Percentiles rank a stretch among this genome's conserved stretches.
These are phyloP conservation scores for Pythium aristosporum DNA, from an alignment of 352 stramenopile genomes.

Conservation along the genomic window DNA sequence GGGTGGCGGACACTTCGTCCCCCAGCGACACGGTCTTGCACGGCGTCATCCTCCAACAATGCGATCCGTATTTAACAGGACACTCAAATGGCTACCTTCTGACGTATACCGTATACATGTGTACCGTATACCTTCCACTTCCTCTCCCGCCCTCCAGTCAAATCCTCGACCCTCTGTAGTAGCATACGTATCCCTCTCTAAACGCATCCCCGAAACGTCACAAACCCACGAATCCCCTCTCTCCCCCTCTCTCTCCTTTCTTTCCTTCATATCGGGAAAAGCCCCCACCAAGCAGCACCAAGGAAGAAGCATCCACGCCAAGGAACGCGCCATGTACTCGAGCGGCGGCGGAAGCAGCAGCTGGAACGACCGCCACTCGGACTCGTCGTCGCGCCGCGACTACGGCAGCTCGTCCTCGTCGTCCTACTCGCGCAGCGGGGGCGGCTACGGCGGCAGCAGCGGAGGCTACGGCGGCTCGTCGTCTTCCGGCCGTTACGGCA, in stretches of 20 bases:
- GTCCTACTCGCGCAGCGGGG: conserved; percentile 29
- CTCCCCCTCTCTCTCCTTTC: neutral
- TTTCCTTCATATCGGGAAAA: conserved; percentile 16
- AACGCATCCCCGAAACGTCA: conserved; percentile 21
- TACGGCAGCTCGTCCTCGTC: conserved; percentile 32
- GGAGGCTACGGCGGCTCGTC: conserved; percentile 32
- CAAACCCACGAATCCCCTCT: neutral
- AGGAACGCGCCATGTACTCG: conserved; percentile 46
- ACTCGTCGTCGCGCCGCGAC: conserved; percentile 71
- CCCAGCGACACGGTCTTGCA: too few relatives aligned
- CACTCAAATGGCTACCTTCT: conserved; percentile 12
- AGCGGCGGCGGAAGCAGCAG: conserved; percentile 39
- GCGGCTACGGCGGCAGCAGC: conserved; percentile 42
- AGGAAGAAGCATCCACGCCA: neutral
- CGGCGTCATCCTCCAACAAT: too few relatives aligned
- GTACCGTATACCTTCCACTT: neutral
- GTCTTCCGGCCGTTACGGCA: conserved; percentile 31
- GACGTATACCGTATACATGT: conserved; percentile 21
- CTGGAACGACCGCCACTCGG: conserved; percentile 63
- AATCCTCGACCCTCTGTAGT: conserved; percentile 15
- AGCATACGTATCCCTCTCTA: conserved; percentile 11
- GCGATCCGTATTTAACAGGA: conserved; percentile 25
- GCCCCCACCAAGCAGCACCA: neutral
- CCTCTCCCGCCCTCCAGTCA: conserved; percentile 13
- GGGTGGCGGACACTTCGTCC: neutral